A percentile compares a stretch with the other conserved stretches of the same genome.
These are phyloP conservation scores for Mycena belliarum DNA, from an alignment of 768 basidiomycete species.

Conservation along the genomic window DNA sequence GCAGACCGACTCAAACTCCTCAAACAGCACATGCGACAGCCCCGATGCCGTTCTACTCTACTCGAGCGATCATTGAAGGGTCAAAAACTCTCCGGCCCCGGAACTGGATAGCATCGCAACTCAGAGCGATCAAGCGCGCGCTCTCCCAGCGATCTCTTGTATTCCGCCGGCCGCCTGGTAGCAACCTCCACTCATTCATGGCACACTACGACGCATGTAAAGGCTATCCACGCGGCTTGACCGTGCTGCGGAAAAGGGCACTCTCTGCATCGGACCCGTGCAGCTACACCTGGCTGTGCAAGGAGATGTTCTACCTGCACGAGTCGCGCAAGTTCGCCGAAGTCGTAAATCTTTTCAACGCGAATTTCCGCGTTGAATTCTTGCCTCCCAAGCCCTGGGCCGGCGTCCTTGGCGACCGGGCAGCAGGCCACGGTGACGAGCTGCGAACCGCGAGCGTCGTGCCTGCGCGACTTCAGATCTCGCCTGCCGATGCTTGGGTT, in stretches of 20 bases:
- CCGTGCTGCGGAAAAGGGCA: constrained; percentile 5
- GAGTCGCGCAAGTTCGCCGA: constrained; percentile 5
- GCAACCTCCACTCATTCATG: constrained; percentile 7
- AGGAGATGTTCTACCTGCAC: constrained; percentile 21
- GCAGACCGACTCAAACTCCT: background rate
- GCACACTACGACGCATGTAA: constrained; percentile 14
- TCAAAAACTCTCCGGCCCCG: background rate
- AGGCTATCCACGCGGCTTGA: constrained; percentile 1
- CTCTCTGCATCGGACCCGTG: constrained; percentile 7
- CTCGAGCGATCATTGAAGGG: constrained; percentile 3
- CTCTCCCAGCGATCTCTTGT: constrained; percentile 3
- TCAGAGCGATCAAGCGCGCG: constrained; percentile 3
- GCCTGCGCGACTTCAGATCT: constrained; percentile 12
- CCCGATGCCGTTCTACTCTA: background rate
- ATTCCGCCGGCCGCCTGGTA: background rate
- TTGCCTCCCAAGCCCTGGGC: constrained; percentile 2
- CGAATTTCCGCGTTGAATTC: constrained; percentile 10
- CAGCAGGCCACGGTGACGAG: background rate
- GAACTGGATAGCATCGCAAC: constrained; percentile 1
- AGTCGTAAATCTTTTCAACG: constrained; percentile 12
- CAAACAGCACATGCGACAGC: background rate
- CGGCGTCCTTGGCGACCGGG: background rate
- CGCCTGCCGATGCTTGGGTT: constrained; percentile 14
- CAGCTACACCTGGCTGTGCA: constrained; percentile 16
- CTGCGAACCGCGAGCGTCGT: background rate